Conservation (phyloP, 2,329 filamentous ascomycete genomes). For the Fusarium lyarnte region DNA sequence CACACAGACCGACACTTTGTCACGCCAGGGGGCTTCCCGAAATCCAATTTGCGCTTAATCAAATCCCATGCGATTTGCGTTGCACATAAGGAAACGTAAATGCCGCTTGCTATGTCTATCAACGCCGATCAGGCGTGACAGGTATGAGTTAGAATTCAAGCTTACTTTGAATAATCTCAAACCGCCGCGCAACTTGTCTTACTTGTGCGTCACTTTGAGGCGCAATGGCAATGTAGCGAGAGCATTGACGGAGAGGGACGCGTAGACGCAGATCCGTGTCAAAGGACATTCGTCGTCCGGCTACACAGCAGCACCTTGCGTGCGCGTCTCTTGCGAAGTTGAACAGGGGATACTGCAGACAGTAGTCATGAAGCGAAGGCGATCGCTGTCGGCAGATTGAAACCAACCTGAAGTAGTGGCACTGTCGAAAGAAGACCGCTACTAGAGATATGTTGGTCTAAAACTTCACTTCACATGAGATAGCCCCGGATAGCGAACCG, state of each 20-base stretch:
- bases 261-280: conserved; percentile 15
- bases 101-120: conserved; percentile 30
- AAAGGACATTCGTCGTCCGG: conserved; percentile 6
- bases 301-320: conserved; percentile 19
- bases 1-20: conserved; percentile 14
- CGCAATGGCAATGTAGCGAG: conserved; percentile 12
- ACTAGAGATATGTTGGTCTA: neutral
- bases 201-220: conserved; percentile 25
- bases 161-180: conserved; percentile 44
- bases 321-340: conserved; percentile 10
- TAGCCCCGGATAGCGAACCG: conserved; percentile 10
- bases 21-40: conserved; percentile 13
- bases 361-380: conserved; percentile 9
- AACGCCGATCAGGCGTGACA: conserved; percentile 29
- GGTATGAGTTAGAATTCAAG: conserved; percentile 41
- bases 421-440: neutral
- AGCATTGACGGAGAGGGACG: neutral
- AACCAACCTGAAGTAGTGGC: neutral
- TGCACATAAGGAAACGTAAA: conserved; percentile 22
- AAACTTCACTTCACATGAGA: neutral
- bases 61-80: conserved; percentile 24
- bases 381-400: conserved; percentile 4
- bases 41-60: conserved; percentile 21
- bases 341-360: neutral
- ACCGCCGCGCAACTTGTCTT: conserved; percentile 42